phyloP scores from a whole-genome alignment of 176 grass and related monocot genomes.

The Ensete ventricosum region DNA sequence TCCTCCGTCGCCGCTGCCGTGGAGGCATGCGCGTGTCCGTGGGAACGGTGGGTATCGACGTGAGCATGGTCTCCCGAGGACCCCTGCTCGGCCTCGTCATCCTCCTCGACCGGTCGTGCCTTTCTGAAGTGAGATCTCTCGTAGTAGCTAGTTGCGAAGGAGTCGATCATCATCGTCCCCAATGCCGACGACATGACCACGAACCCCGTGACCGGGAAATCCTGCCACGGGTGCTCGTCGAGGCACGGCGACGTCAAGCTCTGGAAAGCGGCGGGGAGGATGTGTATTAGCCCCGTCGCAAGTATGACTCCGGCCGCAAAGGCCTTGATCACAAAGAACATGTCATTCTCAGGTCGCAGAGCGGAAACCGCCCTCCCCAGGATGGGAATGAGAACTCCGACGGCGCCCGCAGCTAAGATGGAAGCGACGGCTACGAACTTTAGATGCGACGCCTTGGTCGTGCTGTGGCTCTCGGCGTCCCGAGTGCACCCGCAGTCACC shows the following conservation, averaged over 20 bases:
- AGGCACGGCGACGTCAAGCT: slow-evolving; percentile 71
- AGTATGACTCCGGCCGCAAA: slow-evolving; percentile 88
- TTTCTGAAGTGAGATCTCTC: slow-evolving; percentile 70
- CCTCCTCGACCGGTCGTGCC: slow-evolving; percentile 54
- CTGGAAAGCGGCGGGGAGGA: slow-evolving; percentile 67
- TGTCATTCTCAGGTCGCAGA: slow-evolving; percentile 46
- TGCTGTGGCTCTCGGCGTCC: slow-evolving; percentile 28
- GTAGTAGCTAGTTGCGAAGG: slow-evolving; percentile 86
- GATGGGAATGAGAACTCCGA: slow-evolving; percentile 69
- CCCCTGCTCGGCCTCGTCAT: slow-evolving; percentile 20
- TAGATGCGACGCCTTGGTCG: slow-evolving; percentile 27
- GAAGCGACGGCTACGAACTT: slow-evolving; percentile 76
- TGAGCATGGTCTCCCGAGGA: slow-evolving; percentile 26
- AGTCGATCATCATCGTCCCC: slow-evolving; percentile 79
- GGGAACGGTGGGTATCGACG: slow-evolving; percentile 32
- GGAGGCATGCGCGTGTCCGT: slow-evolving; percentile 45
- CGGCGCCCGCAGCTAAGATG: slow-evolving; percentile 64
- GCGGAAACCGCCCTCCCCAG: slow-evolving; percentile 46
- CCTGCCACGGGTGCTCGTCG: slow-evolving; percentile 11
- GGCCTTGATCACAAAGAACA: slow-evolving; percentile 81
- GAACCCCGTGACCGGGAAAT: slow-evolving; percentile 66
- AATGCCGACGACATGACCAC: slow-evolving; percentile 75
- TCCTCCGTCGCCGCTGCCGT: slow-evolving; percentile 24
- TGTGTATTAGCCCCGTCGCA: slow-evolving; percentile 86
- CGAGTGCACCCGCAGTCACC: slow-evolving; percentile 42